Percentiles rank a stretch among this genome's conserved stretches.
These are phyloP conservation scores for Russula sp. DNA, from an alignment of 768 basidiomycete genomes.

Conservation along the genomic window DNA sequence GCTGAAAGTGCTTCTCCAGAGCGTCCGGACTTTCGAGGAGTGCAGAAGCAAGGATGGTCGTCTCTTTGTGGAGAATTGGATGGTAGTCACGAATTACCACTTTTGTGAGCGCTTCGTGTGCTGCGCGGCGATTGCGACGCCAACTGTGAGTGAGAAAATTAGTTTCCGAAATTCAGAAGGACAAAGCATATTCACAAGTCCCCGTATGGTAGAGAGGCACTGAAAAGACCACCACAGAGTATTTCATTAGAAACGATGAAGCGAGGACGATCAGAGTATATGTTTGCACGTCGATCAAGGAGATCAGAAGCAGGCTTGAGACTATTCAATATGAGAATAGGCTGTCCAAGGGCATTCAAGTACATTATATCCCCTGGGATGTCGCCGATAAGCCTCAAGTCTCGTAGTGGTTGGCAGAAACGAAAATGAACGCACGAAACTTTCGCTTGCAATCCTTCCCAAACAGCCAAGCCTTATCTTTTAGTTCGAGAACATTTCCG, in stretches of 20 bases:
- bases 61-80: constrained; percentile 3
- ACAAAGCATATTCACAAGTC: constrained; percentile 23
- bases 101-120: constrained; percentile 12
- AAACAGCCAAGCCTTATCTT: constrained; percentile 6
- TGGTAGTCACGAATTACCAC: not conserved
- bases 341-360: constrained; percentile 6
- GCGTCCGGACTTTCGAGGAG: not conserved
- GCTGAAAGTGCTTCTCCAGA: not conserved
- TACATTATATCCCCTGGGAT: constrained; percentile 7
- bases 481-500: constrained; percentile 6
- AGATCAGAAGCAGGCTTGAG: constrained; percentile 33
- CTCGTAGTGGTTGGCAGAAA: not conserved
- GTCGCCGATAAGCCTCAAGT: not conserved
- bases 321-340: constrained; percentile 31
- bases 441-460: not conserved
- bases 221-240: constrained; percentile 29
- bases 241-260: constrained; percentile 31
- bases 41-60: not conserved
- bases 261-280: no score
- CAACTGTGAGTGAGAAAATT: not conserved
- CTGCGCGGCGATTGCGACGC: constrained; percentile 15
- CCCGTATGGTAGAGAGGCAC: constrained; percentile 26
- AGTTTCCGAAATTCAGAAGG: not conserved
- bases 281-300: constrained; percentile 26
- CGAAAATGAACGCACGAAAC: not conserved